Percentiles rank a stretch among this genome's conserved stretches.
These are phyloP conservation scores for Gyrodon lividus DNA, from an alignment of 768 basidiomycete species.

Conservation along the genomic window DNA sequence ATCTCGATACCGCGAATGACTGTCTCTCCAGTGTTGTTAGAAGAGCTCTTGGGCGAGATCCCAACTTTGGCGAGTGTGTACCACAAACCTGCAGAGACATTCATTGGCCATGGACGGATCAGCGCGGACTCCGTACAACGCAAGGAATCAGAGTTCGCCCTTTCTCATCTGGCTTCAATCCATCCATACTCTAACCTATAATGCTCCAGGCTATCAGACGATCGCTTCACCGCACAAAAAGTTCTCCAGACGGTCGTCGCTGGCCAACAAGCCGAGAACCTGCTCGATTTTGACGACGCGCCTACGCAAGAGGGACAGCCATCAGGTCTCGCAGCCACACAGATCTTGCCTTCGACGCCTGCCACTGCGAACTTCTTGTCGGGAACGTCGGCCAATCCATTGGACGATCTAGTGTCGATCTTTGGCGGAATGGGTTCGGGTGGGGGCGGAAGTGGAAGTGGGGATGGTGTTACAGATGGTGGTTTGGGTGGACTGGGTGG, in stretches of 20 bases:
- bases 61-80: constrained; percentile 92
- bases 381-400: constrained; percentile 82
- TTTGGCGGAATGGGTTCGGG: constrained; percentile 59
- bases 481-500: constrained; percentile 25
- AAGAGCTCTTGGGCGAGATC: constrained; percentile 89
- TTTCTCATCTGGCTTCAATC: constrained; percentile 1
- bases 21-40: constrained; percentile 80
- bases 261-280: constrained; percentile 92
- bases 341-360: constrained; percentile 67
- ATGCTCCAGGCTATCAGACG: constrained; percentile 53
- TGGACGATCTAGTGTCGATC: constrained; percentile 92
- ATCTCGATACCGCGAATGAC: constrained; percentile 92
- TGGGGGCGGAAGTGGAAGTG: constrained; percentile 13
- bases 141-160: constrained; percentile 58
- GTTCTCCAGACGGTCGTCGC: constrained; percentile 89
- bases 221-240: constrained; percentile 71
- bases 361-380: constrained; percentile 73
- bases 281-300: constrained; percentile 89
- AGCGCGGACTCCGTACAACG: constrained; percentile 76
- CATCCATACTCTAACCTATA: background rate
- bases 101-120: constrained; percentile 88
- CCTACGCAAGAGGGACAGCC: constrained; percentile 56
- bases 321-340: constrained; percentile 75
- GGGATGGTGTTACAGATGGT: constrained; percentile 7
- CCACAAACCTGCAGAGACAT: constrained; percentile 95